These are phyloP conservation scores for Sonneratia alba DNA, from an alignment of 345 rosid genomes.

Conservation along the genomic window DNA sequence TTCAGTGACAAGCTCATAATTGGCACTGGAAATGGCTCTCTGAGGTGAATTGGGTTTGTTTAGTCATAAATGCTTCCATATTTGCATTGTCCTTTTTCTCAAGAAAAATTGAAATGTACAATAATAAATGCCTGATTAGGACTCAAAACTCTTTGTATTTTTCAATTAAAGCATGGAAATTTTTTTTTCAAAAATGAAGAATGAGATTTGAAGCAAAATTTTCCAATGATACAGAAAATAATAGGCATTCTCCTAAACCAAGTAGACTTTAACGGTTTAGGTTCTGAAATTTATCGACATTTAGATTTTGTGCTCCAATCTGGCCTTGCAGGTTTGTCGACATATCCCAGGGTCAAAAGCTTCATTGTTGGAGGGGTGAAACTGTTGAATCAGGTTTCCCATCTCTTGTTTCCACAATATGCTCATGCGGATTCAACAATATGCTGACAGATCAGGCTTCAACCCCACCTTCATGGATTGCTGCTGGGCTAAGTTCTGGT, in stretches of 20 bases:
- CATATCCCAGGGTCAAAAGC: slow-evolving; percentile 58
- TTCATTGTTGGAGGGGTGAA: slow-evolving; percentile 83
- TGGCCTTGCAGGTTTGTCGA: slow-evolving; percentile 54
- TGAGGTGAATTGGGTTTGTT: slow-evolving; percentile 38
- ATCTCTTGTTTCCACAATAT: slow-evolving; percentile 75
- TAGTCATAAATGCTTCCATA: not conserved
- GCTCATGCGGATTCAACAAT: slow-evolving; percentile 58
- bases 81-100: not conserved
- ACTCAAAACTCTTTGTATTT: not conserved
- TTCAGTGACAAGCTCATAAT: slow-evolving; percentile 52
- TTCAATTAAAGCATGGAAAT: not conserved
- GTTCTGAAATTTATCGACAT: not conserved
- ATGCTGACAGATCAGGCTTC: slow-evolving; percentile 35
- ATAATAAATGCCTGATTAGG: not conserved
- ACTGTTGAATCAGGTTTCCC: slow-evolving; percentile 55
- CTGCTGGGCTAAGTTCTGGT: slow-evolving; percentile 86
- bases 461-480: slow-evolving; percentile 63
- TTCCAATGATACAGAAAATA: not conserved
- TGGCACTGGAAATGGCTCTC: slow-evolving; percentile 84
- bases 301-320: slow-evolving; percentile 7
- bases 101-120: not conserved
- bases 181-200: not conserved
- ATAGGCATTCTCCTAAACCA: not conserved
- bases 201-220: not conserved
- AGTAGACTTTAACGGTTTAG: too few relatives aligned